Percentiles rank a stretch among this genome's conserved stretches.
Conservation (phyloP, 352 stramenopile genomes). For the Globisporangium paroecandrum region DNA sequence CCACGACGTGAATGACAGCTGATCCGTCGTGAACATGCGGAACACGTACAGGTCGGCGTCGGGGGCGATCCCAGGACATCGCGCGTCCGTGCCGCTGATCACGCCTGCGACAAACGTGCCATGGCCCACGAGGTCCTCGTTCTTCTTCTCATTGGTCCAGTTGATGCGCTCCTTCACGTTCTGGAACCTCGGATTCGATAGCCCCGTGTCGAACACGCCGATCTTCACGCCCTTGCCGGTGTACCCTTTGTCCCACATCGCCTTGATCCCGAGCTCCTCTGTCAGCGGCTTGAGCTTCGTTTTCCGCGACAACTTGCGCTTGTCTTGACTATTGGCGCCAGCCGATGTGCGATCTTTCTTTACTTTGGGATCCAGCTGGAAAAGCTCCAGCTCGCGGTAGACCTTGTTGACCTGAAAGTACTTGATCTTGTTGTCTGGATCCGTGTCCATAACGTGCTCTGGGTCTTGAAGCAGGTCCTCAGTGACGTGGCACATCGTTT, state of each 20-base stretch:
- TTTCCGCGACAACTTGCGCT: slow-evolving; percentile 8
- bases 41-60: slow-evolving; percentile 79
- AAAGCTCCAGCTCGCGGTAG: slow-evolving; percentile 38
- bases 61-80: slow-evolving; percentile 76
- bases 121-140: slow-evolving; percentile 71
- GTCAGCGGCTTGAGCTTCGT: slow-evolving; percentile 33
- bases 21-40: slow-evolving; percentile 82
- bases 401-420: slow-evolving; percentile 44
- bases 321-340: background rate
- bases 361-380: slow-evolving; percentile 17
- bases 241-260: slow-evolving; percentile 56
- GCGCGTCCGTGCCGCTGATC: slow-evolving; percentile 48
- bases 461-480: slow-evolving; percentile 23
- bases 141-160: slow-evolving; percentile 83
- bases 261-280: slow-evolving; percentile 47
- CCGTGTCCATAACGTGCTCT: background rate
- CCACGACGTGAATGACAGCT: slow-evolving; percentile 88
- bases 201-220: slow-evolving; percentile 84
- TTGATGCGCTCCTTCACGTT: slow-evolving; percentile 81
- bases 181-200: slow-evolving; percentile 46
- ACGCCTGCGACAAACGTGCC: slow-evolving; percentile 84
- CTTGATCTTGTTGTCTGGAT: slow-evolving; percentile 25
- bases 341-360: slow-evolving; percentile 13
- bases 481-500: slow-evolving; percentile 23
- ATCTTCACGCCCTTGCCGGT: slow-evolving; percentile 77